These are phyloP conservation scores for Backusella liffmaniae DNA, from an alignment of 192 early-diverging fungal genomes.

Conservation along the genomic window DNA sequence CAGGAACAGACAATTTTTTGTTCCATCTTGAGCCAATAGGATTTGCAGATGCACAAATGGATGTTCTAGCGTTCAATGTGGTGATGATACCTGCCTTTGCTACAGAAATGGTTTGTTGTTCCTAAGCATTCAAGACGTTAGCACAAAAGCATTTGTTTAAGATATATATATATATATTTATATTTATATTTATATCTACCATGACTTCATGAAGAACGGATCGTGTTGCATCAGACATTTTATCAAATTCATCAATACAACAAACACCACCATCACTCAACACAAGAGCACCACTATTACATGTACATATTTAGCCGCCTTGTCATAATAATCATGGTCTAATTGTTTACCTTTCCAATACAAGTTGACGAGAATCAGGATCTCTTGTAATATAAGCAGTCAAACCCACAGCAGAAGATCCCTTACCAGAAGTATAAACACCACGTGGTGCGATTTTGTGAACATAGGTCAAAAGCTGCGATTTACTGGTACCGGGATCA, in stretches of 20 bases:
- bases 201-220: conserved; percentile 98
- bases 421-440: conserved; percentile 97
- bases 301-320: not conserved
- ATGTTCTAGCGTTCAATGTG: conserved; percentile 94
- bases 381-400: conserved; percentile 95
- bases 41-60: conserved; percentile 93
- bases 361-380: conserved; percentile 93
- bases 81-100: conserved; percentile 99
- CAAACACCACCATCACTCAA: conserved; percentile 95
- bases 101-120: conserved; percentile 97
- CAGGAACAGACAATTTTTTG: conserved; percentile 76
- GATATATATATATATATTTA: too few species aligned
- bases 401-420: conserved; percentile 92
- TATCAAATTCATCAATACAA: conserved; percentile 99
- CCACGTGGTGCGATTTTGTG: conserved; percentile 94
- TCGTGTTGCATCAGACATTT: conserved; percentile 93
- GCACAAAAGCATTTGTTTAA: too few species aligned
- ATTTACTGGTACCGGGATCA: conserved; percentile 96
- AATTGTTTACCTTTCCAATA: conserved; percentile 75
- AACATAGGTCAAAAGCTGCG: conserved; percentile 89
- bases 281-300: conserved; percentile 84
- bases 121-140: conserved; percentile 19
- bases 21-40: conserved; percentile 95
- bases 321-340: not conserved
- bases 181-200: conserved; percentile 27